phyloP scores from a whole-genome alignment of 75 land plant genomes.

The Cupressus sempervirens region DNA sequence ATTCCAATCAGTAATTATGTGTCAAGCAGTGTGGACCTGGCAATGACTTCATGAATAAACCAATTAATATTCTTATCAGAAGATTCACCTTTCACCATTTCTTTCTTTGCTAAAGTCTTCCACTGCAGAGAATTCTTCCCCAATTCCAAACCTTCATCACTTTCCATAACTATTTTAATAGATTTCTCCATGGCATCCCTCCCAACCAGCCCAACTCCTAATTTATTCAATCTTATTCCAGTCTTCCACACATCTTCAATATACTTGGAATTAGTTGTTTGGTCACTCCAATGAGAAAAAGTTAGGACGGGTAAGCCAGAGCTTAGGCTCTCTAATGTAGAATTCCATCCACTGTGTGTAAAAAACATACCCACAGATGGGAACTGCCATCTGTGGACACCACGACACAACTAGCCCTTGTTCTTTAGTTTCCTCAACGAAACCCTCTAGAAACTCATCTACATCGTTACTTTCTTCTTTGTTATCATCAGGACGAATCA shows the following conservation, averaged over 20 bases:
- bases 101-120: constrained; percentile 21
- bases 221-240: constrained; percentile 20
- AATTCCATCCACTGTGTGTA: constrained; percentile 50
- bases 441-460: constrained; percentile 3
- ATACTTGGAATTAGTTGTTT: constrained; percentile 21
- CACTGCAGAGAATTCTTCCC: constrained; percentile 6
- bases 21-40: too few species aligned
- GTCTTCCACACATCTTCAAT: constrained; percentile 21
- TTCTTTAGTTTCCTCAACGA: constrained; percentile 8
- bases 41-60: constrained; percentile 11
- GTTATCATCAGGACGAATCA: too few species aligned
- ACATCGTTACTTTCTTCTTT: background rate
- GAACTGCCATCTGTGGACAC: constrained; percentile 22
- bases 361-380: constrained; percentile 29
- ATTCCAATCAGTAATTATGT: too few species aligned
- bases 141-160: constrained; percentile 32
- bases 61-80: constrained; percentile 25
- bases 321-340: constrained; percentile 29
- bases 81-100: constrained; percentile 30
- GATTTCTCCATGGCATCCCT: constrained; percentile 32
- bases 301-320: too few species aligned
- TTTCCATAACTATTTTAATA: constrained; percentile 24
- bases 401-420: constrained; percentile 7
- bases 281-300: constrained; percentile 33
- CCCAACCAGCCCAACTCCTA: constrained; percentile 15